Evolutionary conservation across 1,284 basidiomycete genomes (phyloP).

Genomic region (Meira nashicola): DNA sequence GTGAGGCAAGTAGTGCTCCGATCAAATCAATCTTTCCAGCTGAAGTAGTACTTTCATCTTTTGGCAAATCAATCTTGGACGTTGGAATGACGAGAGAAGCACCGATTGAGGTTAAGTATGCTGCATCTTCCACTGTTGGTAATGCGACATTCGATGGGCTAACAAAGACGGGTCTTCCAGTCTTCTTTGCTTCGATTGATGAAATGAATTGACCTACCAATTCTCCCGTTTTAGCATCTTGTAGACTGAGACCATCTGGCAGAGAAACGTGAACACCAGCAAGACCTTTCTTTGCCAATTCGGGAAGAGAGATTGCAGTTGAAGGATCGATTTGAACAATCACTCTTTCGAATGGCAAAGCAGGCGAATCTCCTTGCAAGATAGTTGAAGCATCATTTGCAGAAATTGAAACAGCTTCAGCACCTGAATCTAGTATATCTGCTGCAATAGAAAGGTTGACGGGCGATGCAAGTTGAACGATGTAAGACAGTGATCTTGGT

Average conservation of each 20-base stretch:
- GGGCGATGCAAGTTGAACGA: conserved; percentile 9
- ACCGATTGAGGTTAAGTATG: conserved; percentile 20
- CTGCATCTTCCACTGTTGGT: conserved; percentile 26
- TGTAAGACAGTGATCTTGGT: too few relatives aligned
- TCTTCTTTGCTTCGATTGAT: conserved; percentile 30
- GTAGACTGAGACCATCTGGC: conserved; percentile 15
- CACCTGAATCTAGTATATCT: conserved; percentile 38
- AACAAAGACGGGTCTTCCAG: conserved; percentile 44
- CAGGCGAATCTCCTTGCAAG: conserved; percentile 22
- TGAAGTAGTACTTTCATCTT: conserved; percentile 17
- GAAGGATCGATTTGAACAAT: conserved; percentile 25
- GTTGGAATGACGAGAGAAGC: conserved; percentile 40
- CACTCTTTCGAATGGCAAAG: conserved; percentile 28
- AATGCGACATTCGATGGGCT: conserved; percentile 15
- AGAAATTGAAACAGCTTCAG: conserved; percentile 32
- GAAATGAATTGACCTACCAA: conserved; percentile 26
- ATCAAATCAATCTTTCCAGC: conserved; percentile 39
- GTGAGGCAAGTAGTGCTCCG: conserved; percentile 56
- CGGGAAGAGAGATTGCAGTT: conserved; percentile 23
- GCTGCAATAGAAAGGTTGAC: not conserved
- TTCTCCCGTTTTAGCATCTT: conserved; percentile 24
- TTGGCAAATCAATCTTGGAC: conserved; percentile 22
- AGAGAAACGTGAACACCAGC: conserved; percentile 35
- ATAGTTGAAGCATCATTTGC: conserved; percentile 24
- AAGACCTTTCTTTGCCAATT: conserved; percentile 23